Evolutionary conservation across 2,329 filamentous ascomycete genomes (phyloP).

Genomic region (Trichophaea hybrida): DNA sequence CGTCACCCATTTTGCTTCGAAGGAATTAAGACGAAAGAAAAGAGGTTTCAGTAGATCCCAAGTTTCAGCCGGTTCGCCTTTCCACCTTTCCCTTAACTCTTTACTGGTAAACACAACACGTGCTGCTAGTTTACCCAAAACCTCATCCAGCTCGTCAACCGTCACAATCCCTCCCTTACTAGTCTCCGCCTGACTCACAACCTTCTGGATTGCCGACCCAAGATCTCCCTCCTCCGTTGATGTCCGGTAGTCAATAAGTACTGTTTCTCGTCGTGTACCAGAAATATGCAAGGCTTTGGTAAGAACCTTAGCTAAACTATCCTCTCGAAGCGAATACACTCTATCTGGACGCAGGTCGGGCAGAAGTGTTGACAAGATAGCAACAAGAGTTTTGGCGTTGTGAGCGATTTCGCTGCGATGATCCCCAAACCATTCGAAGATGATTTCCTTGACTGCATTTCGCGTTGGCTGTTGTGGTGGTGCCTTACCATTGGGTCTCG

Average conservation of each 20-base stretch:
- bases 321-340: conserved; percentile 23
- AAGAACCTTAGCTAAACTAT: conserved; percentile 13
- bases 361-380: conserved; percentile 24
- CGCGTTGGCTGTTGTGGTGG: too few relatives aligned
- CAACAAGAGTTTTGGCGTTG: conserved; percentile 15
- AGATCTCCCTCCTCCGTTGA: conserved; percentile 21
- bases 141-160: conserved; percentile 22
- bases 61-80: neutral
- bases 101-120: conserved; percentile 23
- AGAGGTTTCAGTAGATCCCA: conserved; percentile 18
- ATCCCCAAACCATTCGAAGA: conserved; percentile 18
- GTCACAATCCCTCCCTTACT: conserved; percentile 11
- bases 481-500: neutral
- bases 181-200: conserved; percentile 20
- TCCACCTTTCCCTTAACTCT: conserved; percentile 4
- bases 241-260: conserved; percentile 19
- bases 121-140: conserved; percentile 23
- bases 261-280: conserved; percentile 16
- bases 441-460: neutral
- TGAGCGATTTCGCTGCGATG: conserved; percentile 19
- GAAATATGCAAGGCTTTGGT: conserved; percentile 22
- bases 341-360: conserved; percentile 23
- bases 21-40: conserved; percentile 20
- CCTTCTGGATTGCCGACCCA: conserved; percentile 19
- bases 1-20: conserved; percentile 26